Evolutionary conservation across 2,329 filamentous ascomycete genomes (phyloP), one percentile per base, ranked within the genome.

Genomic region (Colletotrichum paranaense): DNA sequence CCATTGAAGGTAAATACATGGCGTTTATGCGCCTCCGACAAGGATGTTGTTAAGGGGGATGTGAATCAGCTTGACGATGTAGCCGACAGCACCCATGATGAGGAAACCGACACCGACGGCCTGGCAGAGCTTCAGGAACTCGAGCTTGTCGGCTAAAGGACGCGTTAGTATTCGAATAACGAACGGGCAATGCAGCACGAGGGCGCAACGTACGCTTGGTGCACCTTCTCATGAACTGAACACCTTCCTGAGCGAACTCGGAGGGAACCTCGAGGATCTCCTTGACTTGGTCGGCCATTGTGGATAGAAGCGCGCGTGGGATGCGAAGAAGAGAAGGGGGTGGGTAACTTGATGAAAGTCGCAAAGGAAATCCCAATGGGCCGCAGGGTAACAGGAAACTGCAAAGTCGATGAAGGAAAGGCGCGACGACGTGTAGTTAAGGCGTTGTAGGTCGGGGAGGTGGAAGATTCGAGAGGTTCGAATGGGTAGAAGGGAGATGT

Each of bases 31-130:
- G 81, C 89, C 90, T 74, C 90, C 91, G 76, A 93, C 91, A 71
- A 93, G 87, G 73, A 92, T 90, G 82, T 92, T 91, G 88, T 93
- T 93, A 76, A 93, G 88, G 75, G 91, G 91, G 62, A 93, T 92
- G 81, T 93, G 91, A 76, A 93, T 91, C 79, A 93, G 87, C 87
- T 93, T 93, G 80, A 93, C 90, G 75, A 93, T 82, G 83, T 92
- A 93, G 75, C 91, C 91, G 71, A 93, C 91, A 60, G 90, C 89
- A 75, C 91, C 91, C 91, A 92, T 93, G 82, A 93, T 88, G 75
- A 93, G 82, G 84, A 93, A 93, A 73, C 92, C 92, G 75, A 92
- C 88, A 72, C 91, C 92, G 75, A 93, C 91, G 74, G 91, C 91
- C 84, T 88, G 86, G 80, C 83, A 85, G 69, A 86, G 81, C 76